Base-by-base conservation (phyloP, 176 grass and related monocot species). In the Ensete glaucum region DNA sequence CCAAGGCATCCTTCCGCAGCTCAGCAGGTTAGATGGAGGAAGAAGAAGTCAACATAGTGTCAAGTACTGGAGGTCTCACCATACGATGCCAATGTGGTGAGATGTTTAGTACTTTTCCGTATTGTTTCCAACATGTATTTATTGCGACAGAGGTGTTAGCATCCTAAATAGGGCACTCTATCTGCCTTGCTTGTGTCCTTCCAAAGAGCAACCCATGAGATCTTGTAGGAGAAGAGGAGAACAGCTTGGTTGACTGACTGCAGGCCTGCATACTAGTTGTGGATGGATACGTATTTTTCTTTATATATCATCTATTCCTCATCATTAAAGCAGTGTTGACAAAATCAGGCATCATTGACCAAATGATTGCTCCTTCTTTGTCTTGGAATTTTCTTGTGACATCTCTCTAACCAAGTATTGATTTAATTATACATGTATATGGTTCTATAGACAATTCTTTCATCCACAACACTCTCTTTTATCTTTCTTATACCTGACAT, bases 41-140 rank as follows among this genome's bases (percentile, higher is more conserved):
- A 26, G 19, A 16, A 67, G 2, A 3, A 66, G 22, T 13, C 10
- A 67, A 9, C 11, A 54, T 53, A 67, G 49, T 26, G 50, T 22
- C 77, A 24, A 79, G 77, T 79, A 71, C 66, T 79, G 26, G 22
- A 60, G 66, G 71, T 71, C 65, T 79, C 23, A 71, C 66, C 9
- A 50, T 52, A 71, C 59, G 52, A 49, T 55, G 15, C 7, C 11
- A 70, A 79, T 79, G 77, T 59, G 66, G 77, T 79, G 77, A 79
- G 77, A 79, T 79, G 65, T 70, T 70, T 58, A 14, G 77, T 69
- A 57, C 76, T 43, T 43, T 6, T 43, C 34, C 34, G 34, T 43
- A 43, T 43, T 43, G 34, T 43, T 43, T 43, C 34, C 34, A 6
- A 43, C 34, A 43, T 43, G 34, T 43, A 43, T 43, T 43, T 43